Percentiles rank a stretch among this genome's conserved stretches.
Evolutionary conservation across 192 early-diverging fungal species (phyloP).

Genomic region (Coemansia sp.): DNA sequence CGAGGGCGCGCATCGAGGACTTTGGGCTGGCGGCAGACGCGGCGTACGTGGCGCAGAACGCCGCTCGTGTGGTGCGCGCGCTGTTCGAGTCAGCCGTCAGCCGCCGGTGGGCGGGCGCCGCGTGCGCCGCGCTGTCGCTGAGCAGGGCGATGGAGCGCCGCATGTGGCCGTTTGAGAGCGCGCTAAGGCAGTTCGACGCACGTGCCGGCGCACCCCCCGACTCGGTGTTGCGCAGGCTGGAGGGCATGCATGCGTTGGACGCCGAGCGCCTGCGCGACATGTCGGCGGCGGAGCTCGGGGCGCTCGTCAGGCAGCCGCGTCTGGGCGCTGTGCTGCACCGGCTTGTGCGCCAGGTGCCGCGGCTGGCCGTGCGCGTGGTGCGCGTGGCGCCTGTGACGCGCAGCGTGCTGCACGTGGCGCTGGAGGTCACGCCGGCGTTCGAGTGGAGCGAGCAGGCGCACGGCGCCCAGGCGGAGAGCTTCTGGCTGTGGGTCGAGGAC

Average conservation of each 20-base stretch:
- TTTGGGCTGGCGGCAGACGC: conserved; percentile 94
- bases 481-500: conserved; percentile 97
- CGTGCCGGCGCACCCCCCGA: conserved; percentile 69
- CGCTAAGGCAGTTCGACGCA: conserved; percentile 75
- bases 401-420: conserved; percentile 79
- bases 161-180: conserved; percentile 93
- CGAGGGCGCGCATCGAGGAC: conserved; percentile 75
- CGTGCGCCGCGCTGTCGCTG: conserved; percentile 74
- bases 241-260: conserved; percentile 20
- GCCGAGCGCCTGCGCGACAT: conserved; percentile 82
- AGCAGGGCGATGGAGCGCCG: conserved; percentile 82
- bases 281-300: conserved; percentile 80
- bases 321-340: conserved; percentile 73
- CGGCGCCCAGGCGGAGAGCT: conserved; percentile 84
- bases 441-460: conserved; percentile 94
- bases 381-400: conserved; percentile 89
- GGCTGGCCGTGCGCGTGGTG: conserved; percentile 71
- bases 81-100: conserved; percentile 93
- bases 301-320: conserved; percentile 74
- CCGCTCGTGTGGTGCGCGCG: conserved; percentile 87
- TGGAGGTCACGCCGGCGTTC: conserved; percentile 83
- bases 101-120: conserved; percentile 85
- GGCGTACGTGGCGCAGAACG: conserved; percentile 93
- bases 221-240: conserved; percentile 69
- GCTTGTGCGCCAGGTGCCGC: conserved; percentile 84